Percentiles rank a stretch among this genome's conserved stretches.
Evolutionary conservation across 306 rosid genomes (phyloP).

Genomic region (Medicago arabica): DNA sequence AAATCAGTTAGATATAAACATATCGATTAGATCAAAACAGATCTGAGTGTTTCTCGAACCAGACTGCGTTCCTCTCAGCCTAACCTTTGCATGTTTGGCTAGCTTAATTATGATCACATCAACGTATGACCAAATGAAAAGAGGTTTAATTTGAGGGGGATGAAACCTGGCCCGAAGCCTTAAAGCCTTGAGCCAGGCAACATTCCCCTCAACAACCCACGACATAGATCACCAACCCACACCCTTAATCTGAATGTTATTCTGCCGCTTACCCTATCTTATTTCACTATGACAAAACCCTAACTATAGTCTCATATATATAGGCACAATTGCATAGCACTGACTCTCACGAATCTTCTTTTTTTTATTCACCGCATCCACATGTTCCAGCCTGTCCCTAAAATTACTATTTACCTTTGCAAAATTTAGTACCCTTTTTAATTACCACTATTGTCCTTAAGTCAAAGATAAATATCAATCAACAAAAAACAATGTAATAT

Average conservation of each 20-base stretch:
- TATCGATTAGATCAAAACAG: neutral
- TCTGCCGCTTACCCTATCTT: neutral
- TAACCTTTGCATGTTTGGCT: constrained; percentile 42
- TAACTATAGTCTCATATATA: constrained; percentile 49
- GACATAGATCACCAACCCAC: neutral
- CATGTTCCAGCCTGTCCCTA: too few species aligned
- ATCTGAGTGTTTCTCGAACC: neutral
- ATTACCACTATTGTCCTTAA: neutral
- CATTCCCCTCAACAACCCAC: constrained; percentile 71
- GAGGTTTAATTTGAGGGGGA: constrained; percentile 62
- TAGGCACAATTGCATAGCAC: constrained; percentile 36
- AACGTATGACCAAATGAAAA: neutral
- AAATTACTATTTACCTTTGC: neutral
- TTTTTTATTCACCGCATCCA: neutral
- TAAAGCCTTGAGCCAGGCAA: constrained; percentile 95
- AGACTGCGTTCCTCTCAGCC: constrained; percentile 78
- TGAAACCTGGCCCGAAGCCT: constrained; percentile 95
- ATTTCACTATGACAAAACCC: constrained; percentile 51
- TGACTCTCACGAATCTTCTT: constrained; percentile 46
- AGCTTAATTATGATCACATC: neutral
- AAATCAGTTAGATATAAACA: constrained; percentile 37
- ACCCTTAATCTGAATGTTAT: neutral
- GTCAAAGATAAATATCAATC: neutral
- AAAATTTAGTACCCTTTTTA: too few species aligned
- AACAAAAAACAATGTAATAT: neutral